Conservation (phyloP, 2,329 filamentous ascomycete species). For the Diplodia mutila region DNA sequence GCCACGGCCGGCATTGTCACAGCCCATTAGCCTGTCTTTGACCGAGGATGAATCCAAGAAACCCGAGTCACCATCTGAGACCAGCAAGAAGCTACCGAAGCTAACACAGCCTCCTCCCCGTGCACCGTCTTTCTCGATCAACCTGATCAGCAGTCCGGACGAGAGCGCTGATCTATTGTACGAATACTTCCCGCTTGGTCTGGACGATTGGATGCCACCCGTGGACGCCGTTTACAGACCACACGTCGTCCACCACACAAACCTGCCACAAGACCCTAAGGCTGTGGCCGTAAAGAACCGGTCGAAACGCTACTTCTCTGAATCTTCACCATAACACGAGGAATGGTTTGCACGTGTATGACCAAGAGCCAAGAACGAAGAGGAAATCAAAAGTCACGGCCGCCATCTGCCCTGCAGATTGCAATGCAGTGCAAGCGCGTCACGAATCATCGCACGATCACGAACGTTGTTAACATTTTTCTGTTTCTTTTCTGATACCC, state of each 20-base stretch:
- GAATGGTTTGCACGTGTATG: not conserved
- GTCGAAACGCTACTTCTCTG: constrained; percentile 56
- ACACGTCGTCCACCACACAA: constrained; percentile 83
- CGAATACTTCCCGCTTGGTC: constrained; percentile 89
- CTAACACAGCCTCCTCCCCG: constrained; percentile 40
- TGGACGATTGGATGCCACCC: constrained; percentile 92
- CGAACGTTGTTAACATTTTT: not conserved
- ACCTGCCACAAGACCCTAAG: constrained; percentile 52
- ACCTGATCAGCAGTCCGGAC: constrained; percentile 63
- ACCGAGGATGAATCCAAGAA: constrained; percentile 59
- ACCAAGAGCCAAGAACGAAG: not conserved
- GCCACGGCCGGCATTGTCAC: constrained; percentile 26
- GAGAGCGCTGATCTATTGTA: constrained; percentile 85
- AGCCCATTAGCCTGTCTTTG: constrained; percentile 60
- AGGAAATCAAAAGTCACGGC: not conserved
- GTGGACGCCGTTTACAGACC: constrained; percentile 89
- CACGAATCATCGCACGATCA: not conserved
- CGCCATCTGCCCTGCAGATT: not conserved
- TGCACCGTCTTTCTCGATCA: constrained; percentile 51
- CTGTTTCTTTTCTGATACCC: constrained; percentile 23
- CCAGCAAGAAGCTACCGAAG: constrained; percentile 37
- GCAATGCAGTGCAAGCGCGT: not conserved
- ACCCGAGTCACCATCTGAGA: constrained; percentile 40
- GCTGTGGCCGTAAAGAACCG: constrained; percentile 48
- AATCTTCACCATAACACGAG: constrained; percentile 36